Evolutionary conservation across 2,329 filamentous ascomycete genomes (phyloP).

Genomic region (Talaromyces atroroseus): DNA sequence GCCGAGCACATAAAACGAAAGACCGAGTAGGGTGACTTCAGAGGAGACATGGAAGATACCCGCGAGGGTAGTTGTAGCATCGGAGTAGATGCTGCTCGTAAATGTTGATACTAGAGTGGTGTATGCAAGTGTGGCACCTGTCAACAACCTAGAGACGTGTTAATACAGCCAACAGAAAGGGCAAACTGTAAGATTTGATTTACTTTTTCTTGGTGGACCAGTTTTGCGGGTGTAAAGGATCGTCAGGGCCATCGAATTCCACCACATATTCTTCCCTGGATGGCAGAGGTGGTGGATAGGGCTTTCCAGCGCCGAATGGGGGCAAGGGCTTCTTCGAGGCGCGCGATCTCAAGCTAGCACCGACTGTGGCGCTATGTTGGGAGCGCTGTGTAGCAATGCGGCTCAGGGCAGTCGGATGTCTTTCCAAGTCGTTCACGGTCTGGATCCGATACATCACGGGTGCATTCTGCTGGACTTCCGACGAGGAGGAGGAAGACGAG

Average conservation of each 20-base stretch:
- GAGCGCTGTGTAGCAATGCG: conserved; percentile 37
- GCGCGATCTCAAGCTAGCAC: conserved; percentile 27
- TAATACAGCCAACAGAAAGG: conserved; percentile 4
- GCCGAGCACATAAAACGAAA: conserved; percentile 41
- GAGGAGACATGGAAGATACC: conserved; percentile 52
- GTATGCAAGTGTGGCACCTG: conserved; percentile 34
- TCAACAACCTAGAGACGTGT: conserved; percentile 18
- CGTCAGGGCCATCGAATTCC: conserved; percentile 75
- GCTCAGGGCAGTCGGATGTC: conserved; percentile 35
- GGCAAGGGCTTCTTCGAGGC: conserved; percentile 31
- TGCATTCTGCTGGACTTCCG: conserved; percentile 17
- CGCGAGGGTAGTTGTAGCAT: conserved; percentile 56
- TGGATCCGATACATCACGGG: conserved; percentile 27
- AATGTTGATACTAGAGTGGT: conserved; percentile 53
- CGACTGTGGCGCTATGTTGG: conserved; percentile 41
- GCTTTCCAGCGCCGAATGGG: conserved; percentile 50
- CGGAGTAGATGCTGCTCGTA: conserved; percentile 63
- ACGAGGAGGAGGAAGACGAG: conserved; percentile 17
- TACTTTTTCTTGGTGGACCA: conserved; percentile 76
- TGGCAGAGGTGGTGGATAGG: conserved; percentile 52
- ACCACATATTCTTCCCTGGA: conserved; percentile 57
- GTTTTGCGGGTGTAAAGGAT: conserved; percentile 82
- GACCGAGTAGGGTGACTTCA: conserved; percentile 36
- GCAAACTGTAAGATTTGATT: conserved; percentile 22
- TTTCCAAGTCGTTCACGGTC: conserved; percentile 32